Percentiles rank a stretch among this genome's conserved stretches.
Evolutionary conservation across 2,329 filamentous ascomycete genomes (phyloP).

Genomic region (Fusarium chaquense): DNA sequence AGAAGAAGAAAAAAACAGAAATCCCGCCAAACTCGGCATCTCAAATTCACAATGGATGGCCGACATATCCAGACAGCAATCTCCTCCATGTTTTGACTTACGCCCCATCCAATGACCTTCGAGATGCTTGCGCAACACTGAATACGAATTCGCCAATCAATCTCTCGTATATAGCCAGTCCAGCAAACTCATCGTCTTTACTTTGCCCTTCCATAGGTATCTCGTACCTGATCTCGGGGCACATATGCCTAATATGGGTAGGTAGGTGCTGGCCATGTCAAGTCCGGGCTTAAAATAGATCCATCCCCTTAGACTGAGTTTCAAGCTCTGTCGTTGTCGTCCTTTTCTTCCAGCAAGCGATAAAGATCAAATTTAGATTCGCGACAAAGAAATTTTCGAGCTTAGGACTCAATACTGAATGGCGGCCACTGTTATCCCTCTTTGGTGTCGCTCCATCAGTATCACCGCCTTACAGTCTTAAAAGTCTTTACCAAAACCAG

Average conservation of each 20-base stretch:
- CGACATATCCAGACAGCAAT: not conserved
- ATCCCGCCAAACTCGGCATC: not conserved
- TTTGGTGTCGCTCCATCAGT: constrained; percentile 7
- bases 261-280: not conserved
- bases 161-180: constrained; percentile 10
- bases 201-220: not conserved
- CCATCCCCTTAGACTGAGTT: constrained; percentile 12
- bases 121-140: constrained; percentile 20
- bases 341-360: not conserved
- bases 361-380: not conserved
- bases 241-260: not conserved
- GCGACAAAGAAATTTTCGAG: not conserved
- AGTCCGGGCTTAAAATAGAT: constrained; percentile 37
- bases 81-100: not conserved
- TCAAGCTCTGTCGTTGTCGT: not conserved
- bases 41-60: not conserved
- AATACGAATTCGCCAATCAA: constrained; percentile 29
- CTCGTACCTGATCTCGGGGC: constrained; percentile 28
- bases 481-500: constrained; percentile 3
- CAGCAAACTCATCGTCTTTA: not conserved
- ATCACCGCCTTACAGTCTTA: not conserved
- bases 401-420: not conserved
- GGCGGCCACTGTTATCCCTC: not conserved
- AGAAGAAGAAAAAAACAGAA: too few species aligned
- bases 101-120: constrained; percentile 17